Evolutionary conservation across 1,284 basidiomycete genomes (phyloP).

Genomic region (Takashimella tepidaria): DNA sequence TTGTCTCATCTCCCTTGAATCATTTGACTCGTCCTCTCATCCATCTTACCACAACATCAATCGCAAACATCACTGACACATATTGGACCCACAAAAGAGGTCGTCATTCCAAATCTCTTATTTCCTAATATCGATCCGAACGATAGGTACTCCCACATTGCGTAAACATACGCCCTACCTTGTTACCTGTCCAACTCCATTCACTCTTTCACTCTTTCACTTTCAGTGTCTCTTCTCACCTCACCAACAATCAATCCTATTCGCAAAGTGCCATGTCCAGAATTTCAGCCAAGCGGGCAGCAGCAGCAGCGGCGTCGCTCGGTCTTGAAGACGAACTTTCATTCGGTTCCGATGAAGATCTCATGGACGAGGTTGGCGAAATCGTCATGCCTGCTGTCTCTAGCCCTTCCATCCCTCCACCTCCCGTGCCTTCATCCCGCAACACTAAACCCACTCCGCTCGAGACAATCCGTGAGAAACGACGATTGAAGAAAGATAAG

Average conservation of each 20-base stretch:
- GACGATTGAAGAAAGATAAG: slow-evolving; percentile 7
- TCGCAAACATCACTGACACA: too few species aligned
- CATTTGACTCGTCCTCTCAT: not conserved
- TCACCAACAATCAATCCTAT: too few species aligned
- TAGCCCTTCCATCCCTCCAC: not conserved
- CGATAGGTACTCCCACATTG: too few species aligned
- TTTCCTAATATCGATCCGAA: too few species aligned
- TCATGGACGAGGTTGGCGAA: slow-evolving; percentile 34
- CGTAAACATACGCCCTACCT: too few species aligned
- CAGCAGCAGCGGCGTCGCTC: slow-evolving; percentile 9
- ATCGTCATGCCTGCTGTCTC: slow-evolving; percentile 6
- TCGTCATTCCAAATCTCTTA: too few species aligned
- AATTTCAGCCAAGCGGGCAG: not conserved
- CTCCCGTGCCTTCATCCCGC: slow-evolving; percentile 2
- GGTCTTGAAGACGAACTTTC: slow-evolving; percentile 43
- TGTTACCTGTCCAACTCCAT: too few species aligned
- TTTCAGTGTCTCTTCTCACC: too few species aligned
- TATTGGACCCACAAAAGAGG: too few species aligned
- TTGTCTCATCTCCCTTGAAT: slow-evolving; percentile 2
- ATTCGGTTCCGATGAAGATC: slow-evolving; percentile 38
- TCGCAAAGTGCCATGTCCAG: not conserved
- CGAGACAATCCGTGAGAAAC: not conserved
- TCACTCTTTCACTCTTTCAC: too few species aligned
- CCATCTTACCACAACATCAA: not conserved
- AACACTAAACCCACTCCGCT: not conserved